Conservation (phyloP, 2,329 filamentous ascomycete genomes). For the Trichoderma harzianum region DNA sequence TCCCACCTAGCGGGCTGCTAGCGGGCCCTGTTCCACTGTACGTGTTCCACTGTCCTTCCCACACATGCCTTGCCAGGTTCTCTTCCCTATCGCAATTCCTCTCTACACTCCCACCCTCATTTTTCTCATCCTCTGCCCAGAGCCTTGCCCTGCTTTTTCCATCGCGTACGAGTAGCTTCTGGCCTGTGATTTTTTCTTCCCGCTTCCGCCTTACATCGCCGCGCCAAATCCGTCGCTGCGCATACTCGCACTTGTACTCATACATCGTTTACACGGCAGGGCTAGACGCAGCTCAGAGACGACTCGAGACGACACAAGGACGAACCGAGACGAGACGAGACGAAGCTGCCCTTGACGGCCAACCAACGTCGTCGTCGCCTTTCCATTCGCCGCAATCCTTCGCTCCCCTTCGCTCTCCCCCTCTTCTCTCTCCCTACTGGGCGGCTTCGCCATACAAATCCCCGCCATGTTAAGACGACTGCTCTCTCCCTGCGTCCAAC, state of each 20-base stretch:
- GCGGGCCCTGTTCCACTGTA: background rate
- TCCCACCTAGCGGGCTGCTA: slow-evolving; percentile 7
- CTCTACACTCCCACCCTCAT: slow-evolving; percentile 4
- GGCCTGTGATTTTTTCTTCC: background rate
- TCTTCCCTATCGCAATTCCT: slow-evolving; percentile 12
- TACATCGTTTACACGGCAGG: background rate
- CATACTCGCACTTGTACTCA: background rate
- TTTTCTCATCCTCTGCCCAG: slow-evolving; percentile 8
- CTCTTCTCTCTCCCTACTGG: background rate
- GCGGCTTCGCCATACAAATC: slow-evolving; percentile 13
- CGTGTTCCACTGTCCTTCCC: slow-evolving; percentile 7
- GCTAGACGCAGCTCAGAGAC: background rate
- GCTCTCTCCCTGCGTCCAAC: slow-evolving; percentile 25
- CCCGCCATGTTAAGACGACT: slow-evolving; percentile 32
- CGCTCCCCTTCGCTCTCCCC: background rate
- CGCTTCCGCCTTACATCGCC: background rate
- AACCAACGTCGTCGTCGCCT: background rate
- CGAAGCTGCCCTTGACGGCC: background rate
- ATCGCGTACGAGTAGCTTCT: slow-evolving; percentile 5
- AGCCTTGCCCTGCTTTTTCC: slow-evolving; percentile 11
- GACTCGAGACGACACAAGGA: background rate
- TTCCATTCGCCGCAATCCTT: background rate
- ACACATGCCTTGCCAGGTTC: background rate
- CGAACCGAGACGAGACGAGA: slow-evolving; percentile 6
- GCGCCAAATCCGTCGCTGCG: background rate